Conservation (phyloP, 331 rosid genomes). For the Ulmus americana region DNA sequence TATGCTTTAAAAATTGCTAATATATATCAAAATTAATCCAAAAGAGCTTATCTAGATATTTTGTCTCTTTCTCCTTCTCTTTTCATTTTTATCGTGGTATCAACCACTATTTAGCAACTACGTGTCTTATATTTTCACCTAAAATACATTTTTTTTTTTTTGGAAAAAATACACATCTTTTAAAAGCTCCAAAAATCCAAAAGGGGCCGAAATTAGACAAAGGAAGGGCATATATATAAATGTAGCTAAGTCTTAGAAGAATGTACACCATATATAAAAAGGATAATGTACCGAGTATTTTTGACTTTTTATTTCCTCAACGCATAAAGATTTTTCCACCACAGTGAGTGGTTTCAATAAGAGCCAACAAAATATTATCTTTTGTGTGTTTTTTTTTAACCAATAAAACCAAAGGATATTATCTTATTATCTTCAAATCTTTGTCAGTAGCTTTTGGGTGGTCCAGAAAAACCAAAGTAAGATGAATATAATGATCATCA, state of each 20-base stretch:
- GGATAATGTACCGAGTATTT: not conserved
- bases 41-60: too few species aligned
- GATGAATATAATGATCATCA: not conserved
- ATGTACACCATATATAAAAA: not conserved
- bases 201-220: not conserved
- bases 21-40: too few species aligned
- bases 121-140: not conserved
- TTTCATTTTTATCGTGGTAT: not conserved
- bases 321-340: not conserved
- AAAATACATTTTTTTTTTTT: not conserved
- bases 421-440: constrained; percentile 3
- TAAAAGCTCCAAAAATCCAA: not conserved
- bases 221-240: not conserved
- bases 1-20: too few species aligned
- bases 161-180: not conserved
- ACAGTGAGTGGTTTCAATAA: constrained; percentile 9
- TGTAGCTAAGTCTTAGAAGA: not conserved
- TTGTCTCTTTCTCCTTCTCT: too few species aligned
- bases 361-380: not conserved
- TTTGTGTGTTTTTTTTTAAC: too few species aligned
- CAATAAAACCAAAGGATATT: not conserved
- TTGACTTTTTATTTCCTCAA: not conserved
- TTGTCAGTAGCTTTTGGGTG: constrained; percentile 3
- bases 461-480: constrained; percentile 11
- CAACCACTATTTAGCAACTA: not conserved